Base-by-base conservation (phyloP, 208 protist genomes). In the Angomonas deanei region DNA sequence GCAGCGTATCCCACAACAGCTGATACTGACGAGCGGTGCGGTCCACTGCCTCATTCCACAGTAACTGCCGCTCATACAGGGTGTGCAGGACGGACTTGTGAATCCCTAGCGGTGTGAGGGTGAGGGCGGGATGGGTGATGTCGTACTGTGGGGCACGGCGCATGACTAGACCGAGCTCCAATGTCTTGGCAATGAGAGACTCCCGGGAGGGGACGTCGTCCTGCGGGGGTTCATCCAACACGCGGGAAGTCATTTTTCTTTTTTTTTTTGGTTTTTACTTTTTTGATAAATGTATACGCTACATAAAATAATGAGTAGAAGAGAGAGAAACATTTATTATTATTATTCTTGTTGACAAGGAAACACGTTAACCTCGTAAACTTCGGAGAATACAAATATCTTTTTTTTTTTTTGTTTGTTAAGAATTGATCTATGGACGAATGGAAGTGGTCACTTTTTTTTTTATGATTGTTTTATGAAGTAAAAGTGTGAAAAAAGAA, bases 41-140 rank as follows among this genome's bases (percentile, higher is more conserved):
- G 72, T 96, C 84, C 15, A 94, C 78, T 1, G 84, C 79, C 54
- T 85, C 80, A 60, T 94, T 94, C 84, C 88, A 96, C 27, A 91
- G 64, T n/a, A 63, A 47, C 68, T 91, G 82, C 13, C 33, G 67
- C 23, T 42, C 52, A 49, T 81, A 73, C 19, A 93, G 68, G 39
- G 64, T 27, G 2, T 55, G 33, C 34, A 93, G 78, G 13, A 80
- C 79, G 0, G 42, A 62, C 0, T 42, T 55, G 27, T 31, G 56
- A 49, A 96, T 87, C 10, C 34, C n/a, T 17, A 71, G 53, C 3
- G 85, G 85, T 8, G 74, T 61, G 6, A 94, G 82, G 13, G 87
- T 84, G 30, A 94, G 26, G 13, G 85, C 70, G 30, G 75, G 64
- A 66, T 89, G 91, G 11, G 61, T 78, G 10, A 83, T 50, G 50